A percentile compares a stretch with the other conserved stretches of the same genome.
phyloP scores from a whole-genome alignment of 371 early-diverging fungal genomes.

The Dichotomocladium elegans region DNA sequence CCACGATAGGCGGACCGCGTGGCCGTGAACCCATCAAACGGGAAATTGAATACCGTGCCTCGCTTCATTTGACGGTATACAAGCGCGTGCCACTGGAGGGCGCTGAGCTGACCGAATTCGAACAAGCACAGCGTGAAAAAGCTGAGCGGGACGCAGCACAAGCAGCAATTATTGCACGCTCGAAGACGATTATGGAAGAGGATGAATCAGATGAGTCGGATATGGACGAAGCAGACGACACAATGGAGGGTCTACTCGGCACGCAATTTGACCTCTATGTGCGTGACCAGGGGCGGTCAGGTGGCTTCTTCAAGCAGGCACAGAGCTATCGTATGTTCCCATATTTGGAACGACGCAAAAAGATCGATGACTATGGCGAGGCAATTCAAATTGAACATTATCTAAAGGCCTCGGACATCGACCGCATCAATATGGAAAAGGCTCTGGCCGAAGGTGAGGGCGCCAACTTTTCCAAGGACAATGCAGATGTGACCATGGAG shows the following conservation, averaged over 20 bases:
- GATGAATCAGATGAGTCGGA: constrained; percentile 66
- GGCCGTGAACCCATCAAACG: constrained; percentile 37
- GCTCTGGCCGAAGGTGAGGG: constrained; percentile 35
- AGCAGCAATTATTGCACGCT: constrained; percentile 65
- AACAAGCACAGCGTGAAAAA: constrained; percentile 57
- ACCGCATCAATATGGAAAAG: constrained; percentile 30
- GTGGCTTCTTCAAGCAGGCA: constrained; percentile 77
- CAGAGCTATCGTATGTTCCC: constrained; percentile 91
- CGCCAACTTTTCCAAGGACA: constrained; percentile 43
- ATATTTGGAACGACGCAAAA: constrained; percentile 70
- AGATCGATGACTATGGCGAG: constrained; percentile 95
- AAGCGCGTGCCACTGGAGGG: constrained; percentile 84
- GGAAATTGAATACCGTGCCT: constrained; percentile 47
- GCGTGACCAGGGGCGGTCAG: constrained; percentile 61
- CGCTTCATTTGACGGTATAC: constrained; percentile 32
- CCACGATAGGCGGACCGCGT: too few relatives aligned
- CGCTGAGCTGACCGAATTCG: constrained; percentile 71
- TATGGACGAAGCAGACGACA: constrained; percentile 61
- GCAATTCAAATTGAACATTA: constrained; percentile 77
- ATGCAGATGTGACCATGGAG: constrained; percentile 40
- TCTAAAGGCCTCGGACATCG: constrained; percentile 49
- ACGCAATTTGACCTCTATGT: constrained; percentile 79
- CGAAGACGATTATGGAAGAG: constrained; percentile 69
- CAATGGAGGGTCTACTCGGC: constrained; percentile 50
- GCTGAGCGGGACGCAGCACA: constrained; percentile 73